phyloP scores from a whole-genome alignment of 2,329 filamentous ascomycete genomes.

The Fusarium sp. region DNA sequence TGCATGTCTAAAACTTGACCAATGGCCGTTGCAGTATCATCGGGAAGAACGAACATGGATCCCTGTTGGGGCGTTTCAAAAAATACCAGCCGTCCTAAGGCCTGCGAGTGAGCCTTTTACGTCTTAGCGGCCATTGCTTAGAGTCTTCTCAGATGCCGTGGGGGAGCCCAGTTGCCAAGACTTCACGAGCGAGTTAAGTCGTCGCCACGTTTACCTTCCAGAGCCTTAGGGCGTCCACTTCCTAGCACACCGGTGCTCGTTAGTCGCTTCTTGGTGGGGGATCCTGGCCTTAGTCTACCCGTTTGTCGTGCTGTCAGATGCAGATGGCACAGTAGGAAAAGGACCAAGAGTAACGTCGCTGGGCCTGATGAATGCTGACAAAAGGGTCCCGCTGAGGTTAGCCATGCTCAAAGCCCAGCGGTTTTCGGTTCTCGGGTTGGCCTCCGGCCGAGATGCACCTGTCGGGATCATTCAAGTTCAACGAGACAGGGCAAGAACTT shows the following conservation, averaged over 20 bases:
- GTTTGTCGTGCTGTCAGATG: slow-evolving; percentile 46
- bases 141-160: slow-evolving; percentile 30
- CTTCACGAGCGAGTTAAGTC: slow-evolving; percentile 31
- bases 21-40: slow-evolving; percentile 44
- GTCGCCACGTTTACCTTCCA: slow-evolving; percentile 42
- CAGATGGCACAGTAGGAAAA: slow-evolving; percentile 40
- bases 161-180: slow-evolving; percentile 39
- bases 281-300: slow-evolving; percentile 51
- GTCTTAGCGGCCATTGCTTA: slow-evolving; percentile 34
- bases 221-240: slow-evolving; percentile 33
- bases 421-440: slow-evolving; percentile 32
- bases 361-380: slow-evolving; percentile 29
- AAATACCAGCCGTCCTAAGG: slow-evolving; percentile 35
- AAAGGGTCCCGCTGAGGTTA: slow-evolving; percentile 31
- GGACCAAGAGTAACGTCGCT: slow-evolving; percentile 20
- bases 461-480: slow-evolving; percentile 20
- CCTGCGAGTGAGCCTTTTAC: slow-evolving; percentile 32
- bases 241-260: slow-evolving; percentile 43
- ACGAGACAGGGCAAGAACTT: neutral
- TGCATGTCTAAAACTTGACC: slow-evolving; percentile 49
- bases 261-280: slow-evolving; percentile 37
- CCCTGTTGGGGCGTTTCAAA: slow-evolving; percentile 48
- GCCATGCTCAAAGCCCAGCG: neutral
- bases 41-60: slow-evolving; percentile 43
- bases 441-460: slow-evolving; percentile 28